Percentiles rank a stretch among this genome's conserved stretches.
These are phyloP conservation scores for Dryas drummondii DNA, from an alignment of 306 rosid species.

Conservation along the genomic window DNA sequence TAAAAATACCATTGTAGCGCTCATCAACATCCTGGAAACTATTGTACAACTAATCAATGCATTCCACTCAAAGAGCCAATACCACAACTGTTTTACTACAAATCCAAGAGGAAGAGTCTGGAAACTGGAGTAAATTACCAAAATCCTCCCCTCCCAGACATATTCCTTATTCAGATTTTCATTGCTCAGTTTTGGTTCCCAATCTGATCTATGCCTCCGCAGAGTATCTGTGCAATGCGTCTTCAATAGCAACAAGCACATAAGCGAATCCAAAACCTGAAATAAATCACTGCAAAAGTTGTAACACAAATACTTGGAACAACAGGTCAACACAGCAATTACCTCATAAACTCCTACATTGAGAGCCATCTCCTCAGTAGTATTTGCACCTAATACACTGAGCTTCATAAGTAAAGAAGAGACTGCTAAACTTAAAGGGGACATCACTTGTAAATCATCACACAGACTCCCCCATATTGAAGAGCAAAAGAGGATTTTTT, in stretches of 20 bases:
- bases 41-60: constrained; percentile 4
- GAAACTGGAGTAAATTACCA: background rate
- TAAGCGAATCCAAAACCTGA: background rate
- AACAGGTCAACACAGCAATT: background rate
- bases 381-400: background rate
- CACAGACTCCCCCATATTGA: no score
- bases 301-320: background rate
- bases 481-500: no score
- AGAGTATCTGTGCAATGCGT: background rate
- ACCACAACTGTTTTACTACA: background rate
- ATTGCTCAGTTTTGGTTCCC: no score
- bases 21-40: background rate
- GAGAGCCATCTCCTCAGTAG: background rate
- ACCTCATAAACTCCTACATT: background rate
- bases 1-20: no score
- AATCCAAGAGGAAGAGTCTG: background rate
- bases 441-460: background rate
- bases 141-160: background rate
- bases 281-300: background rate
- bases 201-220: background rate
- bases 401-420: constrained; percentile 1
- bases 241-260: background rate
- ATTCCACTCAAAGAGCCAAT: background rate
- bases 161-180: no score
- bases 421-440: background rate